Evolutionary conservation across 1,139 yeast genomes (phyloP).

Genomic region (Yamadazyma diospyri): DNA sequence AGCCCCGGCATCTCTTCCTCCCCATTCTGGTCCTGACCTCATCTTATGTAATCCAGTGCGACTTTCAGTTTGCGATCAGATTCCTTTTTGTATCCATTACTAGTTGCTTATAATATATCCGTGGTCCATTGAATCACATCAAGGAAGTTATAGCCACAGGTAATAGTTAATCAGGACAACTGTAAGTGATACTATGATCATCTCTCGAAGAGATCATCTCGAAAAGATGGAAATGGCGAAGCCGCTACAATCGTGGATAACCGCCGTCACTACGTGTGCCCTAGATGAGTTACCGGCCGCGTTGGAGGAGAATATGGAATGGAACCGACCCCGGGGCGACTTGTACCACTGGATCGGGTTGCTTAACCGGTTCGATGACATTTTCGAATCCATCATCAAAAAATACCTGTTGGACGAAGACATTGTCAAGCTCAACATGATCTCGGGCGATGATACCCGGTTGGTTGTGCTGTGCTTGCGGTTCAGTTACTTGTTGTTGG

Average conservation of each 20-base stretch:
- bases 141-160: no score
- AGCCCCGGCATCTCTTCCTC: no score
- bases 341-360: conserved; percentile 75
- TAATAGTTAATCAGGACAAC: no score
- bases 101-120: no score
- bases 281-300: conserved; percentile 28
- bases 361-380: conserved; percentile 69
- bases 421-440: conserved; percentile 41
- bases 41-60: no score
- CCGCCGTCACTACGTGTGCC: conserved; percentile 28
- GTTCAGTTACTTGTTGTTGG: conserved; percentile 63
- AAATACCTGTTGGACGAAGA: conserved; percentile 54
- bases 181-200: conserved; percentile 35
- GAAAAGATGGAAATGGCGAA: conserved; percentile 31
- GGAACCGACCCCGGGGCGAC: conserved; percentile 74
- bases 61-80: no score
- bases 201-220: conserved; percentile 29
- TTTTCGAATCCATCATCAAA: conserved; percentile 51
- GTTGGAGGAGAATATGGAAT: conserved; percentile 30
- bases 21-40: no score
- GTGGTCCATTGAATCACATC: no score
- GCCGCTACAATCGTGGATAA: conserved; percentile 37
- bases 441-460: conserved; percentile 43
- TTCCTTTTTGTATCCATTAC: no score
- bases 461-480: conserved; percentile 51